Conservation (phyloP, 2,329 filamentous ascomycete species). For the Alternaria angustiovoidea region DNA sequence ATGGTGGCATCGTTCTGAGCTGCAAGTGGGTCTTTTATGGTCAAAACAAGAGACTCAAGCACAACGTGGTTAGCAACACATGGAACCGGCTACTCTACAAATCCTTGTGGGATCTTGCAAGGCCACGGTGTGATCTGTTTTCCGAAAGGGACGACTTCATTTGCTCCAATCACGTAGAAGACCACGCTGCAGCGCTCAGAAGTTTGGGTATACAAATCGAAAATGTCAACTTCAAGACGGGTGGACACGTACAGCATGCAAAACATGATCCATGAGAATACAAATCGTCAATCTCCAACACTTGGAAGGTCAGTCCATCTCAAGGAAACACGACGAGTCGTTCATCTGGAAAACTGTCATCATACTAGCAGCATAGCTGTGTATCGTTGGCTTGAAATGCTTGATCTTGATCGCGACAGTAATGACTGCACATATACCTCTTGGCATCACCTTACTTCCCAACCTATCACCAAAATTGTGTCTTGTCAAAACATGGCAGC, state of each 20-base stretch:
- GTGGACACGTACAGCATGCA: background rate
- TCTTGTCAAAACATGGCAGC: background rate
- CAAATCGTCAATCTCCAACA: background rate
- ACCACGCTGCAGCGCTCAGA: too few species aligned
- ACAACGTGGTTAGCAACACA: background rate
- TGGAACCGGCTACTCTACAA: background rate
- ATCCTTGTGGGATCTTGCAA: too few species aligned
- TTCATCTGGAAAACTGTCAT: background rate
- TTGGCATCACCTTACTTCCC: background rate
- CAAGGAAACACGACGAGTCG: background rate
- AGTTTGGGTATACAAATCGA: too few species aligned
- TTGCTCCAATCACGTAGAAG: too few species aligned
- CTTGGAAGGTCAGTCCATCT: background rate
- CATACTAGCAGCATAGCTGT: background rate
- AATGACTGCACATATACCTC: background rate
- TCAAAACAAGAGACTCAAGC: background rate
- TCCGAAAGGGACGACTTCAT: too few species aligned
- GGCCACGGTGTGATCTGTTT: too few species aligned
- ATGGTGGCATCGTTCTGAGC: background rate
- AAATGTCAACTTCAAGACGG: too few species aligned
- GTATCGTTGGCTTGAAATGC: background rate
- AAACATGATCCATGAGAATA: background rate
- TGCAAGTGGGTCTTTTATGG: background rate
- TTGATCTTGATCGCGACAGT: background rate
- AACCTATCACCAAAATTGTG: background rate